Evolutionary conservation across 2,329 filamentous ascomycete species (phyloP).

Genomic region (Zymoseptoria pseudotritici): DNA sequence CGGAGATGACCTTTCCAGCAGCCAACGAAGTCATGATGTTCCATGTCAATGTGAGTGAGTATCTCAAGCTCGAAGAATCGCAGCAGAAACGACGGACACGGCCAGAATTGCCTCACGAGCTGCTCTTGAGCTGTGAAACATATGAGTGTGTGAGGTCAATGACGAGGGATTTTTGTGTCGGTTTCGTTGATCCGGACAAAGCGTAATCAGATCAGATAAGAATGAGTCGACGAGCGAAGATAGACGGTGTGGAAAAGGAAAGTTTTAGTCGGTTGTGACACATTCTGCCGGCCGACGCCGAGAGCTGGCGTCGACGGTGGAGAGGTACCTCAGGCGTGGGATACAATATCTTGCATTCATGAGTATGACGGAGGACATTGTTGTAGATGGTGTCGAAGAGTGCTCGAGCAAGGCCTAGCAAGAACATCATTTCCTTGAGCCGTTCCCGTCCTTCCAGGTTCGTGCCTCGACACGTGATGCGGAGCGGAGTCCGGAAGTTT

Average conservation of each 20-base stretch:
- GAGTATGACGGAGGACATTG: neutral
- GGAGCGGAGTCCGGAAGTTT: neutral
- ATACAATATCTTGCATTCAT: neutral
- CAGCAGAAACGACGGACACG: neutral
- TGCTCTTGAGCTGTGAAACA: neutral
- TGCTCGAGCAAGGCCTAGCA: neutral
- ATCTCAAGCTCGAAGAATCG: neutral
- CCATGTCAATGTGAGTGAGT: slow-evolving; percentile 15
- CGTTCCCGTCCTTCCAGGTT: neutral
- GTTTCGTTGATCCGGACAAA: neutral
- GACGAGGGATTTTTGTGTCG: neutral
- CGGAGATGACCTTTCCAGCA: slow-evolving; percentile 30
- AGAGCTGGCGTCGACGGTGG: neutral
- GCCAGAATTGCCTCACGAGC: neutral
- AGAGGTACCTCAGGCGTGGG: neutral
- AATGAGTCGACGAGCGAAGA: neutral
- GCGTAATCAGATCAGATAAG: neutral
- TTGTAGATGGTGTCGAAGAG: neutral
- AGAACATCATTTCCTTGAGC: neutral
- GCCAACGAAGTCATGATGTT: slow-evolving; percentile 31
- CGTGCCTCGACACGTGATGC: neutral
- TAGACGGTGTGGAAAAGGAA: neutral
- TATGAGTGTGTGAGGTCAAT: neutral
- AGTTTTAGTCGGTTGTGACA: neutral
- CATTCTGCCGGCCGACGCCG: neutral